Percentiles rank a stretch among this genome's conserved stretches.
Evolutionary conservation across 2,329 filamentous ascomycete genomes (phyloP).

Genomic region (Colletotrichum plurivorum): DNA sequence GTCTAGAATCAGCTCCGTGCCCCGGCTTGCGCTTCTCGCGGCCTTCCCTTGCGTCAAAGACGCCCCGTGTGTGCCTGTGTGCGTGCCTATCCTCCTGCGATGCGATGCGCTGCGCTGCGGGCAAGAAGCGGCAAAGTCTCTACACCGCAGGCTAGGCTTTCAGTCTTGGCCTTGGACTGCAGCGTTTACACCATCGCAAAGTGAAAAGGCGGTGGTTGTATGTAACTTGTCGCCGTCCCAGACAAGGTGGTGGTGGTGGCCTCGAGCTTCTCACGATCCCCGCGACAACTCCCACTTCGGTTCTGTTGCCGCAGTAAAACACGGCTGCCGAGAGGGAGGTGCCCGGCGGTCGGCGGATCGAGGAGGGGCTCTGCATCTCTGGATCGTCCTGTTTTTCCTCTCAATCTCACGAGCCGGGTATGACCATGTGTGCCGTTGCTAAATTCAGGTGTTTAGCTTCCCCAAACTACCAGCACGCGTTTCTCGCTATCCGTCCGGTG

Average conservation of each 20-base stretch:
- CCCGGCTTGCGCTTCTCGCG: not conserved
- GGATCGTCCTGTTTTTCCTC: slow-evolving; percentile 19
- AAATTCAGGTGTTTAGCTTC: slow-evolving; percentile 2
- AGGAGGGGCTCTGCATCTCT: not conserved
- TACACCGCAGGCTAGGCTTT: not conserved
- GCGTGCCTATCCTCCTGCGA: not conserved
- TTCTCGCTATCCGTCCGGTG: slow-evolving; percentile 9
- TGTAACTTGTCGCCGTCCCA: not conserved
- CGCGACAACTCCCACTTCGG: not conserved
- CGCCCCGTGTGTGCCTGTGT: not conserved
- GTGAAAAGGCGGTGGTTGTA: not conserved
- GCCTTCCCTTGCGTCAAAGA: not conserved
- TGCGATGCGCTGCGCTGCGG: not conserved
- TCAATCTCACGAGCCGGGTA: slow-evolving; percentile 6
- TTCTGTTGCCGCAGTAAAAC: slow-evolving; percentile 35
- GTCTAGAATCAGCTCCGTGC: not conserved
- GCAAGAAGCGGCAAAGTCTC: not conserved
- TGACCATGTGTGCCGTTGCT: slow-evolving; percentile 21
- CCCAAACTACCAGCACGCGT: slow-evolving; percentile 10
- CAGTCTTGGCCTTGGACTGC: not conserved
- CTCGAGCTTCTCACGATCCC: not conserved
- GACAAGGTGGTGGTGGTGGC: not conserved
- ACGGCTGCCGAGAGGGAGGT: slow-evolving; percentile 31
- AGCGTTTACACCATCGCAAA: not conserved
- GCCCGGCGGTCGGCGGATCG: slow-evolving; percentile 23